These are phyloP conservation scores for Tricholoma terreum DNA, from an alignment of 768 basidiomycete species.

Conservation along the genomic window DNA sequence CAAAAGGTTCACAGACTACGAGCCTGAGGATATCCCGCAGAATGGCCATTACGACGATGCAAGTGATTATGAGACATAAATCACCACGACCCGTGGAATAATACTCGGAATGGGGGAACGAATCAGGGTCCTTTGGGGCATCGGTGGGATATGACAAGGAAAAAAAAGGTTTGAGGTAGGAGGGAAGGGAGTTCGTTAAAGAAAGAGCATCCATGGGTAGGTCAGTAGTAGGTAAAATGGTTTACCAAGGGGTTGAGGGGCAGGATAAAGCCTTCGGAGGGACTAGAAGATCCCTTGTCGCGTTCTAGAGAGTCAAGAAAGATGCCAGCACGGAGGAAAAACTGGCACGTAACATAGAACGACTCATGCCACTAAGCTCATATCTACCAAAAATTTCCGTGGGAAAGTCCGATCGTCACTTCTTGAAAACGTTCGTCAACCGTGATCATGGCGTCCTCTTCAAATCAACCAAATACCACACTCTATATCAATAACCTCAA, in stretches of 20 bases:
- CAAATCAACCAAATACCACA: constrained; percentile 77
- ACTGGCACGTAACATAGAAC: not conserved
- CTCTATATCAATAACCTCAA: constrained; percentile 94
- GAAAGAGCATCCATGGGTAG: constrained; percentile 16
- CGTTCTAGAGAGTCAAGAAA: not conserved
- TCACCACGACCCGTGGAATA: constrained; percentile 77
- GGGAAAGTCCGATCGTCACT: constrained; percentile 9
- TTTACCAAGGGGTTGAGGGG: not conserved
- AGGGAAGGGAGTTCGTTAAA: constrained; percentile 39
- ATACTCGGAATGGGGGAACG: constrained; percentile 66
- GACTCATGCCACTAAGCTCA: too few relatives aligned
- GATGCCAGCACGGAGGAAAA: constrained; percentile 12
- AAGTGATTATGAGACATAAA: constrained; percentile 74
- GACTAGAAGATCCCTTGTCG: not conserved
- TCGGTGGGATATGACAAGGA: constrained; percentile 66
- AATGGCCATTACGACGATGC: constrained; percentile 84
- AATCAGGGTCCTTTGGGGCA: constrained; percentile 59
- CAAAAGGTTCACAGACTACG: constrained; percentile 76
- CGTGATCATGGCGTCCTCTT: constrained; percentile 43
- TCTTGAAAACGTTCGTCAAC: constrained; percentile 11
- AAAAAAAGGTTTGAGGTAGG: constrained; percentile 65
- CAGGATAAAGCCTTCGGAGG: not conserved
- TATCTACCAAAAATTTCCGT: constrained; percentile 12
- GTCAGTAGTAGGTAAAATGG: not conserved
- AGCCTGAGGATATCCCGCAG: constrained; percentile 77